Conservation (phyloP, 1,139 yeast species). For the Lodderomyces pseudojiufengensis region DNA sequence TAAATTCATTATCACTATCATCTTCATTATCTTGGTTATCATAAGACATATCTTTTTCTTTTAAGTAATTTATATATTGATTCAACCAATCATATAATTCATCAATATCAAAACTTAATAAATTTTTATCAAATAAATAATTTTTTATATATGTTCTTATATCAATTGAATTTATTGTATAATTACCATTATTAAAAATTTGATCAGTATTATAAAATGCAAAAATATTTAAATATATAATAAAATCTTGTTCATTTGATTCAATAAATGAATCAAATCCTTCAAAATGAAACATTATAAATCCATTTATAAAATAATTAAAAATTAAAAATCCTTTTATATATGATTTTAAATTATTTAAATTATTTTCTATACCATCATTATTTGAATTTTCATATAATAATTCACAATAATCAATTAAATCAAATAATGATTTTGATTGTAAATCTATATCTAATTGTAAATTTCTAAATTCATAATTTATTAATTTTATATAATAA, state of each 20-base stretch:
- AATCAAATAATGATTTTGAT: conserved; percentile 38
- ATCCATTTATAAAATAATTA: conserved; percentile 43
- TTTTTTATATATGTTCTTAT: conserved; percentile 28
- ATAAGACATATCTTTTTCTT: conserved; percentile 23
- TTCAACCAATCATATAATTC: conserved; percentile 41
- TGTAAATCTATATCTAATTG: conserved; percentile 32
- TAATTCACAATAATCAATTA: conserved; percentile 41
- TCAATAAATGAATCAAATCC: conserved; percentile 45
- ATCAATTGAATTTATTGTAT: conserved; percentile 21
- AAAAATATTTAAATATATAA: conserved; percentile 42
- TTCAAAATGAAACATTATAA: conserved; percentile 41
- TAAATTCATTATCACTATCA: conserved; percentile 1
- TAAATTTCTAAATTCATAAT: conserved; percentile 35
- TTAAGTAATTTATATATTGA: conserved; percentile 39
- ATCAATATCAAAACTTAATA: conserved; percentile 35
- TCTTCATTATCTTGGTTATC: background rate
- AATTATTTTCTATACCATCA: conserved; percentile 15
- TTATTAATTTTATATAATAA: conserved; percentile 28
- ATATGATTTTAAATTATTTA: conserved; percentile 22
- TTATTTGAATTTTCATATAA: conserved; percentile 31
- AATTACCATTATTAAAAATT: conserved; percentile 19
- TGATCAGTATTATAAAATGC: conserved; percentile 39
- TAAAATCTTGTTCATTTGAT: conserved; percentile 38
- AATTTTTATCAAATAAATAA: conserved; percentile 29
- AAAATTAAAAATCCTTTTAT: conserved; percentile 41